Conservation (phyloP, 1,284 basidiomycete species). For the Sporisorium graminicola region DNA sequence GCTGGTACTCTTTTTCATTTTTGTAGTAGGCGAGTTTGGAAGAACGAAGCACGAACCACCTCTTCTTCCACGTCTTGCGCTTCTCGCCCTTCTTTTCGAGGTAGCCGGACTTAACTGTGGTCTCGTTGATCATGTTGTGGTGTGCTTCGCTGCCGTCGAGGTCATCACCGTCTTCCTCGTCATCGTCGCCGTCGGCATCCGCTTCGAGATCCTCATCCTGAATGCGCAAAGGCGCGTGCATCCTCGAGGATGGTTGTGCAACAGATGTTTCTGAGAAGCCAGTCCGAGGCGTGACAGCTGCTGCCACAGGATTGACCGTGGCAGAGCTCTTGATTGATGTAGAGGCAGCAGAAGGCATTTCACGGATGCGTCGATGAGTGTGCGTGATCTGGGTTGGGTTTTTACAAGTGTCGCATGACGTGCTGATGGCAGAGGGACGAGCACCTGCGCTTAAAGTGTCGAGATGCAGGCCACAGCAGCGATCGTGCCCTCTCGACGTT, state of each 20-base stretch:
- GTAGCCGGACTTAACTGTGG: constrained; percentile 88
- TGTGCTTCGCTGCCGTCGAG: constrained; percentile 73
- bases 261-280: background rate
- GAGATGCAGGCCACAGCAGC: background rate
- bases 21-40: constrained; percentile 97
- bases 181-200: constrained; percentile 73
- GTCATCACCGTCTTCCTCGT: constrained; percentile 81
- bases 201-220: constrained; percentile 45
- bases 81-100: constrained; percentile 96
- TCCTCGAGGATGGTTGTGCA: constrained; percentile 2
- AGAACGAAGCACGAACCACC: constrained; percentile 95
- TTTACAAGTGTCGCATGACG: background rate
- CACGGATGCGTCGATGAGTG: background rate
- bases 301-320: constrained; percentile 10
- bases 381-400: background rate
- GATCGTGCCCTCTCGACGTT: background rate
- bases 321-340: constrained; percentile 4
- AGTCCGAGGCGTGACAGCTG: constrained; percentile 4
- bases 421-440: background rate
- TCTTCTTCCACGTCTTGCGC: constrained; percentile 98
- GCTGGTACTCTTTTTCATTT: constrained; percentile 78
- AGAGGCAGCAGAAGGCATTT: constrained; percentile 6
- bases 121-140: constrained; percentile 74
- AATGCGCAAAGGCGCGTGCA: constrained; percentile 1
- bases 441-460: background rate